phyloP scores from a whole-genome alignment of 352 stramenopile species.

The Phytophthora rubi region DNA sequence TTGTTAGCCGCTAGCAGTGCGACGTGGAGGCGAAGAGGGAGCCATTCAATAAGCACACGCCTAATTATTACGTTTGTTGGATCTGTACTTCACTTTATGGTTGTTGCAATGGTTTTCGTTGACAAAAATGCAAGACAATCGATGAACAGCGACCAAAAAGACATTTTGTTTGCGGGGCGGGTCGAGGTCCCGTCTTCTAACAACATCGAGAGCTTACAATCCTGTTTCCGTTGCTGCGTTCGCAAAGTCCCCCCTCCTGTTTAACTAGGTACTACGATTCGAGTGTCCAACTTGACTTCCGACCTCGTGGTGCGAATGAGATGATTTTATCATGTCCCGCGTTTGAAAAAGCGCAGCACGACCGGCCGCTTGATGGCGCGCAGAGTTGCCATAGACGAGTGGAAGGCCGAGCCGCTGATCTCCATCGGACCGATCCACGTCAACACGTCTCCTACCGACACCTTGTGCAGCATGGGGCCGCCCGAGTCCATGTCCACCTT shows the following conservation, averaged over 20 bases:
- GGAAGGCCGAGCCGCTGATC: conserved; percentile 80
- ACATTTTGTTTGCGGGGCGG: conserved; percentile 36
- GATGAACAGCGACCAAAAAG: conserved; percentile 35
- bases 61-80: conserved; percentile 44
- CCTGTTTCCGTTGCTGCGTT: conserved; percentile 34
- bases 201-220: conserved; percentile 49
- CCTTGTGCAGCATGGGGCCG: conserved; percentile 70
- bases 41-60: conserved; percentile 37
- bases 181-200: conserved; percentile 43
- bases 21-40: conserved; percentile 11
- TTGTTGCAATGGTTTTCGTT: not conserved
- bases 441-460: conserved; percentile 78
- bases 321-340: conserved; percentile 39
- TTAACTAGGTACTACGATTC: conserved; percentile 42
- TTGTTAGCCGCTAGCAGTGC: not conserved
- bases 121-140: not conserved
- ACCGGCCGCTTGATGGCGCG: conserved; percentile 83
- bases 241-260: conserved; percentile 22
- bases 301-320: conserved; percentile 21
- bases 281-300: conserved; percentile 22
- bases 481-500: conserved; percentile 85
- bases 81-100: conserved; percentile 12
- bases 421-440: conserved; percentile 83
- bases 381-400: conserved; percentile 86
- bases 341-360: conserved; percentile 78